Percentiles rank a stretch among this genome's conserved stretches.
Evolutionary conservation across 805 yeast species (phyloP).

Genomic region (Jamesozyma piceae): DNA sequence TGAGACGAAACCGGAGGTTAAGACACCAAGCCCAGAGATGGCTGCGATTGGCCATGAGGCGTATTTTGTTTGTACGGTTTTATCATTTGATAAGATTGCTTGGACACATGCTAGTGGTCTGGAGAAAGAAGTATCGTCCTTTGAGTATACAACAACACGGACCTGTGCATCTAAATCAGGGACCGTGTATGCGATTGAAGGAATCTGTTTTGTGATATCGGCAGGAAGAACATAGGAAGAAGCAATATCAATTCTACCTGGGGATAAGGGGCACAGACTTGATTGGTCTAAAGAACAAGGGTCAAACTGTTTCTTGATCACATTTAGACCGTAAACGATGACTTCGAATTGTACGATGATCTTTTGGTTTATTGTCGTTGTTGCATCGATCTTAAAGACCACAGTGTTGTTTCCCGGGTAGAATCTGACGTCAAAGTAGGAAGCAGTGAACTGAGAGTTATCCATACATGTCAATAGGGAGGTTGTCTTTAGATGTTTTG

Average conservation of each 20-base stretch:
- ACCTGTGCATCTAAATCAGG: constrained; percentile 95
- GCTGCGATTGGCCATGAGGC: constrained; percentile 97
- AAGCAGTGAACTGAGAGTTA: constrained; percentile 76
- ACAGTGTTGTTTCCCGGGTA: constrained; percentile 58
- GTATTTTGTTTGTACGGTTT: constrained; percentile 84
- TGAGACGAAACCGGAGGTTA: constrained; percentile 80
- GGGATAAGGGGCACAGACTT: constrained; percentile 69
- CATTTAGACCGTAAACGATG: constrained; percentile 72
- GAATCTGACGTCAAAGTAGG: constrained; percentile 66
- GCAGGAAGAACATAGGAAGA: constrained; percentile 39
- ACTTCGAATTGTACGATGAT: constrained; percentile 57
- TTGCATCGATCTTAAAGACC: constrained; percentile 61
- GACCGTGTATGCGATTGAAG: constrained; percentile 76
- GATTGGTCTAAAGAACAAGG: constrained; percentile 55
- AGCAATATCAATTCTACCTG: constrained; percentile 75
- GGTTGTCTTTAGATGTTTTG: constrained; percentile 36
- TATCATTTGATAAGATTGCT: constrained; percentile 77
- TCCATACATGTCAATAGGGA: constrained; percentile 90
- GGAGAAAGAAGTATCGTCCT: constrained; percentile 34
- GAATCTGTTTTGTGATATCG: constrained; percentile 45
- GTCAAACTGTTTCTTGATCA: constrained; percentile 44
- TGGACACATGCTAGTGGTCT: constrained; percentile 81
- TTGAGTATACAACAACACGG: constrained; percentile 53
- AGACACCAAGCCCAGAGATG: constrained; percentile 75
- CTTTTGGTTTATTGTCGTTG: constrained; percentile 66